Evolutionary conservation across 2,329 filamentous ascomycete genomes (phyloP).

Genomic region (Aspergillus luchuensis): DNA sequence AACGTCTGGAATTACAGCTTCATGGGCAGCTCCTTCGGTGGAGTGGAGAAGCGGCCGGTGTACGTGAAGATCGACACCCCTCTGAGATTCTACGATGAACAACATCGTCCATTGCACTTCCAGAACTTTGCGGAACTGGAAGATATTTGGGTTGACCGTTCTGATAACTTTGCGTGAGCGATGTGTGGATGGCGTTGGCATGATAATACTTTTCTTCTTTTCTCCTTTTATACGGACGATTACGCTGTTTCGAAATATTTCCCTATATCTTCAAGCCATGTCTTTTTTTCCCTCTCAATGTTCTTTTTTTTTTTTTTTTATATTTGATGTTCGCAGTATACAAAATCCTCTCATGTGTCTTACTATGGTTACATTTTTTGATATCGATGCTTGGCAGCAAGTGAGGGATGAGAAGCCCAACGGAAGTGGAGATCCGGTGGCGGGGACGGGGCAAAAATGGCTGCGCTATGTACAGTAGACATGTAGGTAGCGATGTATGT

Average conservation of each 20-base stretch:
- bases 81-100: conserved; percentile 83
- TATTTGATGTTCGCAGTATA: background rate
- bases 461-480: background rate
- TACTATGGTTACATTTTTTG: conserved; percentile 1
- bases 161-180: conserved; percentile 84
- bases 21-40: conserved; percentile 85
- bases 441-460: background rate
- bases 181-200: conserved; percentile 24
- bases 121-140: conserved; percentile 96
- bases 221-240: conserved; percentile 11
- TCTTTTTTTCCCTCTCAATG: background rate
- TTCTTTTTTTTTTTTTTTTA: background rate
- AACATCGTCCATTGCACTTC: conserved; percentile 93
- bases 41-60: conserved; percentile 85
- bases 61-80: conserved; percentile 95
- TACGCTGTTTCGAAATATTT: conserved; percentile 3
- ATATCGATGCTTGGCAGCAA: conserved; percentile 8
- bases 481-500: background rate
- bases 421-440: background rate
- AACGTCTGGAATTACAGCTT: conserved; percentile 98
- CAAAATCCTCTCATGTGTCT: conserved; percentile 3
- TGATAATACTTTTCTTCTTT: conserved; percentile 15
- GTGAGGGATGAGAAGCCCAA: conserved; percentile 4
- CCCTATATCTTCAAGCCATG: conserved; percentile 1
- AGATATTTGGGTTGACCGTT: conserved; percentile 91